phyloP scores from a whole-genome alignment of 140 eudicot genomes.

The Stevia rebaudiana region DNA sequence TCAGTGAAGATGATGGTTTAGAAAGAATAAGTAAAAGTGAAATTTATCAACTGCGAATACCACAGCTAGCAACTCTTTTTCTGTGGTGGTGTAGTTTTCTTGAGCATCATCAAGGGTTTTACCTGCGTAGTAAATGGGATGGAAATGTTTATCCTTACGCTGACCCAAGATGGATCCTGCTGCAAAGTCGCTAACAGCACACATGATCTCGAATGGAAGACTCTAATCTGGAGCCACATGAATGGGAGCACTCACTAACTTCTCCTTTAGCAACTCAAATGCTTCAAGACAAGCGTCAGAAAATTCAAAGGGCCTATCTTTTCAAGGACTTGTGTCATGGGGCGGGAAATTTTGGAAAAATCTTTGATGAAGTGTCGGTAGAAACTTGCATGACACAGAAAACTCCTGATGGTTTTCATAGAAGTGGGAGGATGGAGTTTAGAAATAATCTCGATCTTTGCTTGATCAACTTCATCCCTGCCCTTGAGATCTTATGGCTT shows the following conservation, averaged over 20 bases:
- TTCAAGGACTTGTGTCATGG: background rate
- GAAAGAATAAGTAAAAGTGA: too few relatives aligned
- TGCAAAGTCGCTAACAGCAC: background rate
- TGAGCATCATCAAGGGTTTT: too few relatives aligned
- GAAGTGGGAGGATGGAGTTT: background rate
- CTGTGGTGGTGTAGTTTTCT: too few relatives aligned
- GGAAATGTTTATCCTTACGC: too few relatives aligned
- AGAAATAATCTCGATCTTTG: background rate
- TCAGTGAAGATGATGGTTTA: too few relatives aligned
- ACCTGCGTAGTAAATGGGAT: too few relatives aligned
- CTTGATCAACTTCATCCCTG: background rate
- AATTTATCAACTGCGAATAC: too few relatives aligned
- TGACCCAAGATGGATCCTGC: background rate
- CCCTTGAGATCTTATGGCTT: background rate
- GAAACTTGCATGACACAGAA: background rate
- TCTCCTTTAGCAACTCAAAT: background rate
- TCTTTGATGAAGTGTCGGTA: background rate
- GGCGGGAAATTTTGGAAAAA: background rate
- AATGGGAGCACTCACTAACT: background rate
- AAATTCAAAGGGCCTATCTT: background rate
- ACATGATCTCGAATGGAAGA: constrained; percentile 28
- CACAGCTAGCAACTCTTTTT: too few relatives aligned
- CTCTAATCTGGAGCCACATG: background rate
- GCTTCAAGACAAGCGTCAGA: background rate
- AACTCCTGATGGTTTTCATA: background rate